phyloP scores from a whole-genome alignment of 805 yeast species.

The Candida khao-thaluensis region DNA sequence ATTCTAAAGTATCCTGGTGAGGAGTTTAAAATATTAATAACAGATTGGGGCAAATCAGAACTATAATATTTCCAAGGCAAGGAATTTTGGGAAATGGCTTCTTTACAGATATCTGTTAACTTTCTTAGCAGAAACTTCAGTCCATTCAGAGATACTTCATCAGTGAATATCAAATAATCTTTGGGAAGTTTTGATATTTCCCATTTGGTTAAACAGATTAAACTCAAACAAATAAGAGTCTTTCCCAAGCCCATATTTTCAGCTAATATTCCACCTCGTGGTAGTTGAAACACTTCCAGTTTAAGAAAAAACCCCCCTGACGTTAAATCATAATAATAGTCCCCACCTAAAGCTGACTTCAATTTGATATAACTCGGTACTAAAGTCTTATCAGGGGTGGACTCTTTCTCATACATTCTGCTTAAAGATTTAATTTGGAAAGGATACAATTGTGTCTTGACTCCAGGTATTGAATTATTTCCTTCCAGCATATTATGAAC shows the following conservation, averaged over 20 bases:
- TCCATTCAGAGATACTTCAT: neutral
- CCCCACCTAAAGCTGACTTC: constrained; percentile 15
- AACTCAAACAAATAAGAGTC: constrained; percentile 57
- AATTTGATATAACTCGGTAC: constrained; percentile 36
- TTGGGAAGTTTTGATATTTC: constrained; percentile 40
- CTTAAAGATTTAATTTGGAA: constrained; percentile 62
- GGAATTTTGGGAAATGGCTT: constrained; percentile 44
- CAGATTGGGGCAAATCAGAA: constrained; percentile 44
- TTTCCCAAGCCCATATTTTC: constrained; percentile 72
- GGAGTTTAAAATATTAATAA: constrained; percentile 32
- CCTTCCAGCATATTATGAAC: constrained; percentile 18
- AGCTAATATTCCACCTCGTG: constrained; percentile 63
- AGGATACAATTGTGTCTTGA: constrained; percentile 50
- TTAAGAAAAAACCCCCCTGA: constrained; percentile 24
- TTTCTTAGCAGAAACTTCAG: constrained; percentile 10
- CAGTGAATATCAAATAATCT: constrained; percentile 8
- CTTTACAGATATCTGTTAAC: constrained; percentile 41
- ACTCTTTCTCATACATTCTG: constrained; percentile 58
- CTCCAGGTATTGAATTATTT: constrained; percentile 32
- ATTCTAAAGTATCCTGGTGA: constrained; percentile 49
- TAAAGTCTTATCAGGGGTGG: constrained; percentile 25
- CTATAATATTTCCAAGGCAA: constrained; percentile 57
- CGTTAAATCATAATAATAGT: constrained; percentile 38
- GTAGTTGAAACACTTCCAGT: constrained; percentile 47
- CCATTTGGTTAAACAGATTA: constrained; percentile 53